Base-by-base conservation (phyloP, 345 rosid genomes). In the Sonneratia alba region DNA sequence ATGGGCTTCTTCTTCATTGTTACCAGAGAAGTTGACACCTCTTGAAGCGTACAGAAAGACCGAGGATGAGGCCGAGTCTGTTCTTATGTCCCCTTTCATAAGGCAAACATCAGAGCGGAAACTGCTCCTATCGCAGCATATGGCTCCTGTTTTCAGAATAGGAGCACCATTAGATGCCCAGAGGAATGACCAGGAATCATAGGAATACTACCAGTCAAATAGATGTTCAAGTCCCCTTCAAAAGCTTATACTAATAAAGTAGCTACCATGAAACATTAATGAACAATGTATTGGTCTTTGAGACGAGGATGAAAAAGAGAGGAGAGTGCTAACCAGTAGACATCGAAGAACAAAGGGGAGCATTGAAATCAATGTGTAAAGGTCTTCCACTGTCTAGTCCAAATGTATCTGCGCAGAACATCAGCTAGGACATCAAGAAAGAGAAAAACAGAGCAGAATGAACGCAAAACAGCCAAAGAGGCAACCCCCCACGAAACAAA, bases 31-130 rank as follows among this genome's bases (percentile, higher is more conserved):
- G 51, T 34, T 51, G 16, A 66, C 68, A 42, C 56, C 56, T 56
- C 40, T 75, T 38, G 91, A 71, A 40, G 78, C 74, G 73, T 84
- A 83, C 57, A 89, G 83, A 74, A 85, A 77, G 79, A 92, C n/a
- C 18, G 93, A 89, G 21, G 89, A 84, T 70, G 96, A 87, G 66
- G 84, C 71, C 69, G 90, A 85, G 73, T 78, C 76, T 67, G 92
- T 87, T 74, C 93, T 80, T 14, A 90, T 72, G 72, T 89, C 96
- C 57, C 97, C 97, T 81, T 81, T 87, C 92, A 92, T 88, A 64
- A 81, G 42, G 81, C 97, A 92, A 3, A 90, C 38, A 66, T 92
- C 96, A 0, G 91, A 71, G 19, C 97, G 88, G 24, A 77, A 43
- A 77, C 88, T 77, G 51, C 83, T 88, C 74, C 93, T 86, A 69